Evolutionary conservation across 192 early-diverging fungal genomes (phyloP).

Genomic region (Rhizoclosmatium sp.): DNA sequence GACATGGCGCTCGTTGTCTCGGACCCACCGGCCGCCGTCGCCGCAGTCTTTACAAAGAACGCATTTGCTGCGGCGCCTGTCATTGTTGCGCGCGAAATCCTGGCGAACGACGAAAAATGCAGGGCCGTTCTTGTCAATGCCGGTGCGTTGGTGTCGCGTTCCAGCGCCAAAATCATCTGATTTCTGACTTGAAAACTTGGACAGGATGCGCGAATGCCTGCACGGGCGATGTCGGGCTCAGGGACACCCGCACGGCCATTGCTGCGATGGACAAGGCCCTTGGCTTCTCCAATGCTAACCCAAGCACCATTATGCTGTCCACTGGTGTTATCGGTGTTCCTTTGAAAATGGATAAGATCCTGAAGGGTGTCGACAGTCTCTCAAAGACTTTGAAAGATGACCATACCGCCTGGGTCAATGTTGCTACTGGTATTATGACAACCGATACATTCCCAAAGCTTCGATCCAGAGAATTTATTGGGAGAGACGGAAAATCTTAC

Average conservation of each 20-base stretch:
- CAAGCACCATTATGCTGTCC: constrained; percentile 81
- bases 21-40: constrained; percentile 68
- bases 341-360: constrained; percentile 84
- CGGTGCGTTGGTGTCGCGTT: background rate
- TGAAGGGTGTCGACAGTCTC: constrained; percentile 64
- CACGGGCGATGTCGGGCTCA: constrained; percentile 84
- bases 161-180: constrained; percentile 59
- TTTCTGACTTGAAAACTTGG: constrained; percentile 71
- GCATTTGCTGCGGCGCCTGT: constrained; percentile 93
- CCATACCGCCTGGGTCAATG: constrained; percentile 82
- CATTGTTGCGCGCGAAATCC: constrained; percentile 68
- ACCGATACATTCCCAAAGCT: constrained; percentile 98
- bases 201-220: constrained; percentile 94
- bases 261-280: constrained; percentile 63
- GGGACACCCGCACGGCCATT: constrained; percentile 78
- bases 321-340: constrained; percentile 97
- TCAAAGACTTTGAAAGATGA: constrained; percentile 46
- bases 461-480: constrained; percentile 36
- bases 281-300: constrained; percentile 45
- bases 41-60: constrained; percentile 94
- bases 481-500: constrained; percentile 55
- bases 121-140: constrained; percentile 1
- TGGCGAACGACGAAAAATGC: constrained; percentile 41
- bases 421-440: constrained; percentile 92
- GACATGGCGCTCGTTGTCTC: constrained; percentile 87